These are phyloP conservation scores for Starmerella ratchasimensis DNA, from an alignment of 805 yeast species.

Conservation along the genomic window DNA sequence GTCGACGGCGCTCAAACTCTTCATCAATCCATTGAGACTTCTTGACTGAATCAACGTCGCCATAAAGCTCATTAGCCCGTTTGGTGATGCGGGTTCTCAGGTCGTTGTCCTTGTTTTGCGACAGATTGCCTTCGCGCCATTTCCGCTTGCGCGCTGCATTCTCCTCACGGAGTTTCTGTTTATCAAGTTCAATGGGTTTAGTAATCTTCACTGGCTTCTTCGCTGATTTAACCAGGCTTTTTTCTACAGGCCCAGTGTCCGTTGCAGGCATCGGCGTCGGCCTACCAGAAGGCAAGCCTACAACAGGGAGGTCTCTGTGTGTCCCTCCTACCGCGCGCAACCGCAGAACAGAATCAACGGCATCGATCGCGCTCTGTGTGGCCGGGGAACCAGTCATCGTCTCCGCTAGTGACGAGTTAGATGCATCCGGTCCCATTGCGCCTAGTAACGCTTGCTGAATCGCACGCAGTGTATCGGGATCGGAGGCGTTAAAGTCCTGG, in stretches of 20 bases:
- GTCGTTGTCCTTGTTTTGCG: constrained; percentile 79
- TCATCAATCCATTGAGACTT: constrained; percentile 54
- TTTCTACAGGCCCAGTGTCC: no score
- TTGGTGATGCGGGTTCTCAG: constrained; percentile 62
- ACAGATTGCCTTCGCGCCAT: constrained; percentile 71
- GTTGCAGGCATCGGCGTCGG: no score
- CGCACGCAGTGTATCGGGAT: constrained; percentile 21
- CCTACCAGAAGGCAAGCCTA: no score
- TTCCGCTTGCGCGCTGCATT: constrained; percentile 67
- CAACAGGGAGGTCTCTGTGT: neutral
- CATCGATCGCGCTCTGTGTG: neutral
- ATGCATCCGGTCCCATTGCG: constrained; percentile 12
- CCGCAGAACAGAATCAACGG: neutral
- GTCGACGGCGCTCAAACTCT: constrained; percentile 55
- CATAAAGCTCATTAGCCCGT: constrained; percentile 56
- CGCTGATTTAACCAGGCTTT: neutral
- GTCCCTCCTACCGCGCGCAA: no score
- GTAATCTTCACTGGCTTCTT: constrained; percentile 2
- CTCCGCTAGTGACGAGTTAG: constrained; percentile 13
- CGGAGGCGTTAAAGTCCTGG: constrained; percentile 16
- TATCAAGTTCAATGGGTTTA: constrained; percentile 26
- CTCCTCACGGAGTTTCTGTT: constrained; percentile 47
- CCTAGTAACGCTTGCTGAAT: constrained; percentile 22
- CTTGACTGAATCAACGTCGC: constrained; percentile 43
- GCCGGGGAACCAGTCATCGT: constrained; percentile 4